Evolutionary conservation across 2,329 filamentous ascomycete species (phyloP), one percentile per base, ranked within the genome.

Genomic region (Diaporthe ampelina): DNA sequence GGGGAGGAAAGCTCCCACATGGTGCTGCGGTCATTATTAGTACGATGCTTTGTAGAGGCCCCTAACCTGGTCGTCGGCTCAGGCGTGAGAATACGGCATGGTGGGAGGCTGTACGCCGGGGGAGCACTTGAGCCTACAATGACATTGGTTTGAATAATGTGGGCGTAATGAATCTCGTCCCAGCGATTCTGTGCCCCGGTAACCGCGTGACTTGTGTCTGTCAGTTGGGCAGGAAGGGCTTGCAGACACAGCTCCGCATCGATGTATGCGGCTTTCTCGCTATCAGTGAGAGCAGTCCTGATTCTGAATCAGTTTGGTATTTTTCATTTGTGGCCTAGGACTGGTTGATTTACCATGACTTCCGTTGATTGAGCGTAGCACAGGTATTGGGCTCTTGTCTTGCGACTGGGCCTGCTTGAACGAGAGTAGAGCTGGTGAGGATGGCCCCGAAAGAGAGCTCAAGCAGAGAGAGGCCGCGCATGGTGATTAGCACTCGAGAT

Each of bases 361-460:
- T 58, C 32, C 56, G 56, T 37, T 37, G 56, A n/a, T 58, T 58
- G 21, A 58, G 32, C n/a, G 10, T 37, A 11, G 32, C 24, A 32
- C 56, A 58, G 32, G 32, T 37, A 37, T 58, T 58, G 21, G 56
- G 56, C 56, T 58, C 56, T 10, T 58, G 56, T 21, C 56, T 58
- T 24, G 56, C 11, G 32, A 37, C 5, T 9, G 56, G 56, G 56
- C 9, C 37, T 8, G 32, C 56, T 24, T 58, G 32, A 24, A 24
- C 32, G 32, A 58, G 56, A 9, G 19, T 8, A 37, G 32, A 58
- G 21, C 56, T 13, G 32, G 56, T 11, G 21, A 58, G 19, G 37
- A 58, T 21, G 5, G 56, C 56, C 4, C 35, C 21, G 10, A 37
- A 4, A 4, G 11, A n/a, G 5, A 58, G 19, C 11, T 37, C 7